Conservation (phyloP, 2,329 filamentous ascomycete genomes). For the Talaromyces albobiverticillius region DNA sequence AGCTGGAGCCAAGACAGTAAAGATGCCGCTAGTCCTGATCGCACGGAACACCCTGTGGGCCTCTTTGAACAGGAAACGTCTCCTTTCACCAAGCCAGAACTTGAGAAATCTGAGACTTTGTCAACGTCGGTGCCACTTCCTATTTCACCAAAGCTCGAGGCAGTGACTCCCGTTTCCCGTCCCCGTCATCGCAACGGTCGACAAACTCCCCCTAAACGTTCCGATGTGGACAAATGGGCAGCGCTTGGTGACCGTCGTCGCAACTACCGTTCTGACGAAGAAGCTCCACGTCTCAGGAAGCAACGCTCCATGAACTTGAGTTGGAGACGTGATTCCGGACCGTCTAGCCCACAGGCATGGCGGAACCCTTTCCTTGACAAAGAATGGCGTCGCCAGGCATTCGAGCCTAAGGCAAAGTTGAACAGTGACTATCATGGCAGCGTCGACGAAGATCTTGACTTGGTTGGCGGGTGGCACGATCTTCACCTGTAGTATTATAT, state of each 20-base stretch:
- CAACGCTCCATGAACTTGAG: conserved; percentile 41
- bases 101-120: not conserved
- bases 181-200: conserved; percentile 41
- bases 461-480: conserved; percentile 88
- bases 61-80: conserved; percentile 54
- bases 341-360: conserved; percentile 33
- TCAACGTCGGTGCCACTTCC: conserved; percentile 57
- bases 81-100: conserved; percentile 34
- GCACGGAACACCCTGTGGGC: conserved; percentile 47
- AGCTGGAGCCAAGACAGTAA: conserved; percentile 77
- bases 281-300: conserved; percentile 48
- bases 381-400: conserved; percentile 44
- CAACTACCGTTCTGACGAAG: conserved; percentile 56
- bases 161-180: conserved; percentile 46
- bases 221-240: conserved; percentile 77
- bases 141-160: conserved; percentile 68
- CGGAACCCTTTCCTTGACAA: conserved; percentile 42
- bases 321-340: conserved; percentile 43
- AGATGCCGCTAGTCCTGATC: conserved; percentile 45
- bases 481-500: conserved; percentile 56
- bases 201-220: conserved; percentile 59
- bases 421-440: conserved; percentile 51
- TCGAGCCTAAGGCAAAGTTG: conserved; percentile 26
- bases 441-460: conserved; percentile 73
- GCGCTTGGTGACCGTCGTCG: conserved; percentile 81